Conservation (phyloP, 345 rosid genomes). For the Carallia pectinifolia region DNA sequence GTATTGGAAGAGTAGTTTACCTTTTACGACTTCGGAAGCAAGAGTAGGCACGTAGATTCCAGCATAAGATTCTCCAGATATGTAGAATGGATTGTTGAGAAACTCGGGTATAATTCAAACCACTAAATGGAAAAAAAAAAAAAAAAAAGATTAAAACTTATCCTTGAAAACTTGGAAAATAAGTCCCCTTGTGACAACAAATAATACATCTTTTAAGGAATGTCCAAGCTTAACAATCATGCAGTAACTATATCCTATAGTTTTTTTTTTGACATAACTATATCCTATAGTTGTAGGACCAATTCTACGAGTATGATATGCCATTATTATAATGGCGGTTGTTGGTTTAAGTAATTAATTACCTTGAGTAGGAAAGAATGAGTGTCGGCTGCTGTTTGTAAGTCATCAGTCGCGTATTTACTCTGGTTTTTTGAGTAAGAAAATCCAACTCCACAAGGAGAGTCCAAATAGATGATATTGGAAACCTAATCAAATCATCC, state of each 20-base stretch:
- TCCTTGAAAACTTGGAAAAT: no score
- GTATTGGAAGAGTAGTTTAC: slow-evolving; percentile 3
- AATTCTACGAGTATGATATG: no score
- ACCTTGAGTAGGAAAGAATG: slow-evolving; percentile 58
- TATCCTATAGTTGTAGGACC: no score
- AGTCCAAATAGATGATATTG: slow-evolving; percentile 54
- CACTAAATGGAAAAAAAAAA: slow-evolving; percentile 30
- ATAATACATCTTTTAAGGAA: no score
- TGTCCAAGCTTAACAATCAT: no score
- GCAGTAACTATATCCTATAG: no score
- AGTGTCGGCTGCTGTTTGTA: slow-evolving; percentile 43
- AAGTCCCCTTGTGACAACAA: no score
- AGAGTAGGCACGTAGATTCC: slow-evolving; percentile 48
- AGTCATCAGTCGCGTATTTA: slow-evolving; percentile 42
- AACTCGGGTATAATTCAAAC: slow-evolving; percentile 47
- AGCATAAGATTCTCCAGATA: slow-evolving; percentile 50
- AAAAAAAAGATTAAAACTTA: neutral
- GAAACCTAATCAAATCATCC: slow-evolving; percentile 38
- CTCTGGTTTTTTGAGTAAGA: slow-evolving; percentile 40
- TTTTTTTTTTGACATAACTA: no score
- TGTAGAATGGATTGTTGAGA: slow-evolving; percentile 38
- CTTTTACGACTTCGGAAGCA: slow-evolving; percentile 35
- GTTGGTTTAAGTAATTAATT: neutral
- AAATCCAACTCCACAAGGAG: slow-evolving; percentile 57
- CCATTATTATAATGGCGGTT: neutral